Base-by-base conservation (phyloP, 2,329 filamentous ascomycete genomes). In the Exophiala lecanii-corni region DNA sequence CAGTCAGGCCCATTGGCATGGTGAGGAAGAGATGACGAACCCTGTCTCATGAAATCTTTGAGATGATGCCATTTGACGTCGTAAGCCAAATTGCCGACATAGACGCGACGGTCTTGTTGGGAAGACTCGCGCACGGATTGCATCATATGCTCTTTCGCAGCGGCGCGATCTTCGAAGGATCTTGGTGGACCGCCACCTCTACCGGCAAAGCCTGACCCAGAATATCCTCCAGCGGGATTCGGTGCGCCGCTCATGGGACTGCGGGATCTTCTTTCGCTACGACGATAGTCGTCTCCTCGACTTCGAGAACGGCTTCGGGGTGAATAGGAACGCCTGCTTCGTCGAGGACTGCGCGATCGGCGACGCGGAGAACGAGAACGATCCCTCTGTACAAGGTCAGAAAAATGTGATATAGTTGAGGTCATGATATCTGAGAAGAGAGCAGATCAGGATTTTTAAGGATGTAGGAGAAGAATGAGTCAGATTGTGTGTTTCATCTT, bases 11-110 rank as follows among this genome's bases (percentile, higher is more conserved):
- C 37, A 45, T 39, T 35, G 36, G 20, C 42, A 33, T 30, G 46
- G 33, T 30, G 19, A 32, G 10, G 23, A 20, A 15, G 26, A 33
- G 21, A 23, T 32, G 36, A 59, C 52, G 36, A 43, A 97, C 92
- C 91, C 81, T 95, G 88, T 79, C 92, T 86, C 92, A 98, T 98
- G 67, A 97, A 97, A 74, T 98, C 92, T 76, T 98, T 98, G 53
- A 98, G 81, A 63, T 97, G 92, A 75, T 97, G 91, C 92, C 92
- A 98, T 76, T 98, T 98, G 67, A 98, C 92, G 76, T 98, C 92
- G 75, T 98, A 98, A 37, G 89, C 92, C 59, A 98, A 78, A 67
- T 98, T 98, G 70, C 92, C 92, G 66, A 98, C 92, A 67, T 98
- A 98, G 79, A 98, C 92, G 57, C 92, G 89, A 63, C 92, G 91